Base-by-base conservation (phyloP, 371 early-diverging fungal species). In the Apophysomyces sp. region DNA sequence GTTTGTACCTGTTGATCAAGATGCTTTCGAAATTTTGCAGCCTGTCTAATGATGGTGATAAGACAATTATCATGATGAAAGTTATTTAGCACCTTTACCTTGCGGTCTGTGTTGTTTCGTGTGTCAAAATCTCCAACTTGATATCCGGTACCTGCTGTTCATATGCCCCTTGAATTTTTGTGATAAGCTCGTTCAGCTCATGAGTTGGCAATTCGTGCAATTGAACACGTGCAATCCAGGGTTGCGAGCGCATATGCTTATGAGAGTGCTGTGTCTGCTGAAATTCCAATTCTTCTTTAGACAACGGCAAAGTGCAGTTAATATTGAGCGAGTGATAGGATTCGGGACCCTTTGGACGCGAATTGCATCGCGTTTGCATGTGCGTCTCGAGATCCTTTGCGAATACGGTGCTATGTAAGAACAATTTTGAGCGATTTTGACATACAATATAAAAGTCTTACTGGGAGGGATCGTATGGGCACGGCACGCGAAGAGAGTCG, bases 381-480 rank as follows among this genome's bases (percentile, higher is more conserved):
- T 94, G 95, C 11, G 70, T 60, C 49, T 88, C 86, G 13, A 93
- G 75, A 54, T 86, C 85, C 30, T 81, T 73, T 56, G 84, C 78
- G 62, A 84, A 85, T 1, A 91, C 85, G 0, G 93, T 85, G 53
- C 89, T 90, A 59, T 21, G 27, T 3, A 24, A 57, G 16, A 24
- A 57, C n/a, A n/a, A n/a, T n/a, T n/a, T n/a, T n/a, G n/a, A n/a
- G n/a, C n/a, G n/a, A n/a, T n/a, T n/a, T n/a, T n/a, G n/a, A n/a
- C n/a, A n/a, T n/a, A n/a, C n/a, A n/a, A n/a, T n/a, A n/a, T n/a
- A n/a, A n/a, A n/a, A 11, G 12, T 61, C 82, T 76, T 78, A 88
- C 86, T 94, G 94, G 49, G 86, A 86, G 26, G 83, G 83, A 65
- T 93, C 93, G 56, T 85, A 90, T 7, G 94, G 93, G 59, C 94